Conservation (phyloP, 371 early-diverging fungal genomes). For the Catenaria anguillulae region DNA sequence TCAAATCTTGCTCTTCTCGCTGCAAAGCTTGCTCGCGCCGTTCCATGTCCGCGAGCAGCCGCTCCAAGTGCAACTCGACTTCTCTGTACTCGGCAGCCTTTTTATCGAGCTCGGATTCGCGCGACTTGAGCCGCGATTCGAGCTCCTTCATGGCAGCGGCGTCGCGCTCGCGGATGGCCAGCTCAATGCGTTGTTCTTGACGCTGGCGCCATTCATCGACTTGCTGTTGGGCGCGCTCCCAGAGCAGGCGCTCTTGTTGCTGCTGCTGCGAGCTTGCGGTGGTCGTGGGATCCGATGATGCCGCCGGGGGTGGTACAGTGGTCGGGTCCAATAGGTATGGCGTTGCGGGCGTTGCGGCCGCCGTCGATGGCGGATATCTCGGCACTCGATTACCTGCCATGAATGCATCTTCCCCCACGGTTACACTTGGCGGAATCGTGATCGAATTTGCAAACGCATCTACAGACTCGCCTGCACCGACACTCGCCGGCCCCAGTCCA, state of each 20-base stretch:
- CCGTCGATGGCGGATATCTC: too few species aligned
- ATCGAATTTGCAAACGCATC: slow-evolving; percentile 8
- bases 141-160: slow-evolving; percentile 16
- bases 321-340: background rate
- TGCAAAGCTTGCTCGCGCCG: slow-evolving; percentile 11
- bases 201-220: slow-evolving; percentile 25
- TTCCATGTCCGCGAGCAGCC: slow-evolving; percentile 21
- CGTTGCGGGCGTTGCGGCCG: background rate
- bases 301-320: background rate
- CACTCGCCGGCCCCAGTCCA: too few species aligned
- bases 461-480: too few species aligned
- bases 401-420: background rate
- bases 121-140: slow-evolving; percentile 16
- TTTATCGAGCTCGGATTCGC: slow-evolving; percentile 19
- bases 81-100: slow-evolving; percentile 15
- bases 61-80: slow-evolving; percentile 13
- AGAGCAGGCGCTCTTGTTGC: background rate
- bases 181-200: slow-evolving; percentile 20
- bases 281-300: background rate
- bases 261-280: too few species aligned
- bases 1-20: slow-evolving; percentile 6
- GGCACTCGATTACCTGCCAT: too few species aligned
- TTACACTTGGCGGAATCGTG: slow-evolving; percentile 5
- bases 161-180: slow-evolving; percentile 19
- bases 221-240: background rate